These are phyloP conservation scores for Murraya koenigii DNA, from an alignment of 345 rosid genomes.

Conservation along the genomic window DNA sequence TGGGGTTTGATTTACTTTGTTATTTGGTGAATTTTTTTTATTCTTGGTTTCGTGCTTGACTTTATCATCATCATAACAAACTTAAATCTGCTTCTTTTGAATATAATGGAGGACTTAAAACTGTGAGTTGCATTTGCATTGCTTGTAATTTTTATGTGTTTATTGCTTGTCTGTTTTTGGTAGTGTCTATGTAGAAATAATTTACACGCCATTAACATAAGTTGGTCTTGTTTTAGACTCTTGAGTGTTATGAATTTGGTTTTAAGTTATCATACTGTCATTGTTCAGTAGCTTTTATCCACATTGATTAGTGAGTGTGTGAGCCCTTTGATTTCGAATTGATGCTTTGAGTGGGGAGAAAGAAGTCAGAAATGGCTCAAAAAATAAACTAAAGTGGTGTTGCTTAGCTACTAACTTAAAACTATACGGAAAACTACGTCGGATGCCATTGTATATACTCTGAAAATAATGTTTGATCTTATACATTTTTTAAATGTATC, in stretches of 20 bases:
- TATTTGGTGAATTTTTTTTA: background rate
- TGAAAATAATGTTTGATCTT: background rate
- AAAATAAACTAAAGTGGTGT: background rate
- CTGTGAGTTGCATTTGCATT: background rate
- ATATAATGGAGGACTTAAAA: no score
- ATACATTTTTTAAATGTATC: background rate
- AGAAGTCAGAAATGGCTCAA: background rate
- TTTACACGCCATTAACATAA: background rate
- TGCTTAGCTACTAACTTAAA: background rate
- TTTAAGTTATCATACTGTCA: no score
- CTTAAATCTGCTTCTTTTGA: background rate
- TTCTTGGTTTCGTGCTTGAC: background rate
- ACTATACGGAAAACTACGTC: background rate
- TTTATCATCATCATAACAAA: background rate
- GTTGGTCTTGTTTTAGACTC: background rate
- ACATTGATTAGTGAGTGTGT: background rate
- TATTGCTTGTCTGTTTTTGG: background rate
- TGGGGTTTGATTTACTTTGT: background rate
- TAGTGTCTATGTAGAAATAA: background rate
- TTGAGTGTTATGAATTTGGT: background rate
- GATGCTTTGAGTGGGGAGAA: background rate
- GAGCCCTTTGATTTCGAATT: background rate
- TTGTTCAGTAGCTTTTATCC: no score
- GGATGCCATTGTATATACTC: background rate
- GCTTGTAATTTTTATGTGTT: background rate